Evolutionary conservation across 192 early-diverging fungal genomes (phyloP).

Genomic region (Coemansia sp.): DNA sequence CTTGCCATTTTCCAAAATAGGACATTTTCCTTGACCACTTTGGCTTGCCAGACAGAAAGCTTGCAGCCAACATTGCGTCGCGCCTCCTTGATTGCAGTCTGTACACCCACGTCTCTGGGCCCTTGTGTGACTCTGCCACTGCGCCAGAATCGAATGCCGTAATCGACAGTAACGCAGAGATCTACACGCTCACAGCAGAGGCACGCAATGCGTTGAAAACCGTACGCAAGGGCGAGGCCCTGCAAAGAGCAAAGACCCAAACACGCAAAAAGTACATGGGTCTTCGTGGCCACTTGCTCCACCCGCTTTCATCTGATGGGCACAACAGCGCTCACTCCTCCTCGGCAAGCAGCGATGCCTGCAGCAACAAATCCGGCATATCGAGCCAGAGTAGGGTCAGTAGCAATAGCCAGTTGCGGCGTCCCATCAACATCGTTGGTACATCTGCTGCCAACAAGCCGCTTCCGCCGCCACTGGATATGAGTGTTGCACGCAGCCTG

Average conservation of each 20-base stretch:
- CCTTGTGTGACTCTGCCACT: constrained; percentile 9
- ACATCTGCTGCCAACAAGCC: constrained; percentile 2
- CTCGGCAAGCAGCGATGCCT: constrained; percentile 4
- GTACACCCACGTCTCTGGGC: constrained; percentile 52
- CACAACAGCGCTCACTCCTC: not conserved
- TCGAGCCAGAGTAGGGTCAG: not conserved
- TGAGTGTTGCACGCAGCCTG: constrained; percentile 12
- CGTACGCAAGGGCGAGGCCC: constrained; percentile 30
- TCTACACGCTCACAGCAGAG: constrained; percentile 49
- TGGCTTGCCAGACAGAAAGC: constrained; percentile 47
- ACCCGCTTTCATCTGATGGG: constrained; percentile 21
- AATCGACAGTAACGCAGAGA: constrained; percentile 50
- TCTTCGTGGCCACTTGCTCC: constrained; percentile 31
- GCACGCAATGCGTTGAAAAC: constrained; percentile 26
- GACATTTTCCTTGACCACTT: constrained; percentile 54
- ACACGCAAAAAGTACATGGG: constrained; percentile 46
- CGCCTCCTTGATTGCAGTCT: constrained; percentile 52
- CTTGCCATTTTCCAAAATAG: constrained; percentile 19
- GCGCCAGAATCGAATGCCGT: constrained; percentile 14
- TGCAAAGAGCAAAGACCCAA: constrained; percentile 43
- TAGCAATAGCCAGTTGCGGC: not conserved
- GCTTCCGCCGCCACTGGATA: constrained; percentile 36
- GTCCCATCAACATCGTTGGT: no score
- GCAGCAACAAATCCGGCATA: constrained; percentile 4
- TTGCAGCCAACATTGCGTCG: constrained; percentile 45